Percentiles rank a stretch among this genome's conserved stretches.
Conservation (phyloP, 2,329 filamentous ascomycete species). For the Aspergillus carbonarius region DNA sequence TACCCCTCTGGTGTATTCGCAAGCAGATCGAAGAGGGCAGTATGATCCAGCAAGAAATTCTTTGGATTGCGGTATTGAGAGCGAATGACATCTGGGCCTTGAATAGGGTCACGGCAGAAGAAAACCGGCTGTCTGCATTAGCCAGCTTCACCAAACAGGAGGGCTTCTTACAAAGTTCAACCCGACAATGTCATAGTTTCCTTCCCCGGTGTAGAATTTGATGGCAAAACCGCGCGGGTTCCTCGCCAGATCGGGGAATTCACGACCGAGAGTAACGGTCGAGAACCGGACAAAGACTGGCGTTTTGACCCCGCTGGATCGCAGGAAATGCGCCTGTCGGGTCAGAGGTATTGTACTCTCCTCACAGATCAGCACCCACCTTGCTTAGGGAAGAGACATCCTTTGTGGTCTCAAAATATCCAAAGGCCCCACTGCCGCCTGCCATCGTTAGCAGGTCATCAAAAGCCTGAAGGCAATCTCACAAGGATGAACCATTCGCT, state of each 20-base stretch:
- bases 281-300: slow-evolving; percentile 48
- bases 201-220: slow-evolving; percentile 52
- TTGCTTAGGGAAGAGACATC: slow-evolving; percentile 19
- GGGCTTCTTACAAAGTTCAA: slow-evolving; percentile 41
- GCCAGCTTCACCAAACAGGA: too few species aligned
- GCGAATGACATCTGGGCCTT: slow-evolving; percentile 50
- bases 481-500: slow-evolving; percentile 38
- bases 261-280: slow-evolving; percentile 46
- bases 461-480: background rate
- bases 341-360: background rate
- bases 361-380: background rate
- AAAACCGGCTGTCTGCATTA: slow-evolving; percentile 42
- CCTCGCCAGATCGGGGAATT: slow-evolving; percentile 47
- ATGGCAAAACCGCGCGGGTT: slow-evolving; percentile 52
- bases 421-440: slow-evolving; percentile 25
- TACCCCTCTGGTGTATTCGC: slow-evolving; percentile 48
- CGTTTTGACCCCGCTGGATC: slow-evolving; percentile 42
- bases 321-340: slow-evolving; percentile 42
- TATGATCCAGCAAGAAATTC: slow-evolving; percentile 52
- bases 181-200: slow-evolving; percentile 52
- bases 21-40: slow-evolving; percentile 52
- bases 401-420: slow-evolving; percentile 27
- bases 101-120: slow-evolving; percentile 51
- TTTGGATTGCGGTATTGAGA: slow-evolving; percentile 48
- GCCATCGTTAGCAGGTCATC: background rate